These are phyloP conservation scores for Plasmopara muralis DNA, from an alignment of 352 stramenopile species.

Conservation along the genomic window DNA sequence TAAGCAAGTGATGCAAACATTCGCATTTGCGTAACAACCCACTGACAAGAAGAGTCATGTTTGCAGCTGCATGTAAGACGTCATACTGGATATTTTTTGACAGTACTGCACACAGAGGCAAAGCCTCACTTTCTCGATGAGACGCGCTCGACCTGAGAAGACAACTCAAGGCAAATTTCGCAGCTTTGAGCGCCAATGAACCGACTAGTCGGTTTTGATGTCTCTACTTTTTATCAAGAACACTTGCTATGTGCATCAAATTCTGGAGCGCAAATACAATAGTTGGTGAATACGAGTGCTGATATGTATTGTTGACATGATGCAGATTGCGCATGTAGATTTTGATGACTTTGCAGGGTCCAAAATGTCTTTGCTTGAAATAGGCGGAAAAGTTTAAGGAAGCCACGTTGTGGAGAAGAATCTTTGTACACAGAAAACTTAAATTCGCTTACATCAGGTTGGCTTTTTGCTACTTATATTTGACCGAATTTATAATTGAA, in stretches of 20 bases:
- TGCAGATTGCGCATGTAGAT: conserved; percentile 63
- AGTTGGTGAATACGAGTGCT: background rate
- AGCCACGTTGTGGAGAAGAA: conserved; percentile 92
- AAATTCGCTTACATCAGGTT: conserved; percentile 62
- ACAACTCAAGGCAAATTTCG: conserved; percentile 46
- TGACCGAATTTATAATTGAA: background rate
- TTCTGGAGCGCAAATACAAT: conserved; percentile 76
- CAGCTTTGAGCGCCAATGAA: conserved; percentile 74
- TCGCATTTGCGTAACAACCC: background rate
- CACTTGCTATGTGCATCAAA: conserved; percentile 93
- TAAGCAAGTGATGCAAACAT: conserved; percentile 22
- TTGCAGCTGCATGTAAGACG: conserved; percentile 53
- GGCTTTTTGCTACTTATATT: background rate
- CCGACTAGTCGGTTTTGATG: conserved; percentile 92
- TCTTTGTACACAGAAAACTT: conserved; percentile 88
- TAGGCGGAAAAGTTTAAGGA: conserved; percentile 89
- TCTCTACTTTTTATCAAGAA: conserved; percentile 78
- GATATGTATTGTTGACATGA: background rate
- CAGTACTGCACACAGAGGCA: conserved; percentile 55
- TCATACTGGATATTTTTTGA: conserved; percentile 31
- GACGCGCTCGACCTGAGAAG: conserved; percentile 60
- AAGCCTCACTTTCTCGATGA: conserved; percentile 81
- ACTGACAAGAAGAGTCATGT: background rate
- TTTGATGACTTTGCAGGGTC: conserved; percentile 75
- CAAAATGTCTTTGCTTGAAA: conserved; percentile 96